Conservation (phyloP, 495 filamentous ascomycete genomes). For the Tuber aestivum region DNA sequence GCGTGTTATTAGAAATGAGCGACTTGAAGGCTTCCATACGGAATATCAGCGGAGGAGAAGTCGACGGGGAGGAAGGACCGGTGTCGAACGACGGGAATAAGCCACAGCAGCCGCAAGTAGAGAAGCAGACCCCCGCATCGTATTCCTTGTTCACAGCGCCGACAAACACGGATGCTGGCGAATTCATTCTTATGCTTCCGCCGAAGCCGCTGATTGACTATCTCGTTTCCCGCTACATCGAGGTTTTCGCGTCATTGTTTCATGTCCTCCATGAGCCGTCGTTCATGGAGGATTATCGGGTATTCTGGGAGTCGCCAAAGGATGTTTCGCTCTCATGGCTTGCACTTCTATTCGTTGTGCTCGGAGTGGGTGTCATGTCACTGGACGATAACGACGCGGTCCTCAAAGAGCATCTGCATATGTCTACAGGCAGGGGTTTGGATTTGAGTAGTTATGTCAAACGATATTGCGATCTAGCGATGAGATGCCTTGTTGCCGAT, state of each 20-base stretch:
- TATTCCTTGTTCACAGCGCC: background rate
- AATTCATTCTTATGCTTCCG: background rate
- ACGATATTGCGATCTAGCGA: conserved; percentile 3
- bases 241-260: background rate
- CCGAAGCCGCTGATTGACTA: background rate
- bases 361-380: background rate
- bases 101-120: background rate
- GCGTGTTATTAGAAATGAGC: conserved; percentile 1
- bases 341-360: conserved; percentile 2
- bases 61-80: background rate
- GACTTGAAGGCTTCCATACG: conserved; percentile 4
- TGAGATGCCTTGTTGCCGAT: conserved; percentile 4
- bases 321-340: conserved; percentile 5
- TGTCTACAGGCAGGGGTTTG: background rate
- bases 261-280: conserved; percentile 5
- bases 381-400: background rate
- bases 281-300: conserved; percentile 2
- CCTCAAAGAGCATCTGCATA: conserved; percentile 2
- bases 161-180: conserved; percentile 2
- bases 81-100: background rate
- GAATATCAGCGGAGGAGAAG: background rate
- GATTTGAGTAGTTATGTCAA: conserved; percentile 3
- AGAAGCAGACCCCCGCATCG: background rate
- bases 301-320: conserved; percentile 1
- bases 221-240: conserved; percentile 1